Percentiles rank a stretch among this genome's conserved stretches.
phyloP scores from a whole-genome alignment of 2,329 filamentous ascomycete genomes.

The Mollisia scopiformis region DNA sequence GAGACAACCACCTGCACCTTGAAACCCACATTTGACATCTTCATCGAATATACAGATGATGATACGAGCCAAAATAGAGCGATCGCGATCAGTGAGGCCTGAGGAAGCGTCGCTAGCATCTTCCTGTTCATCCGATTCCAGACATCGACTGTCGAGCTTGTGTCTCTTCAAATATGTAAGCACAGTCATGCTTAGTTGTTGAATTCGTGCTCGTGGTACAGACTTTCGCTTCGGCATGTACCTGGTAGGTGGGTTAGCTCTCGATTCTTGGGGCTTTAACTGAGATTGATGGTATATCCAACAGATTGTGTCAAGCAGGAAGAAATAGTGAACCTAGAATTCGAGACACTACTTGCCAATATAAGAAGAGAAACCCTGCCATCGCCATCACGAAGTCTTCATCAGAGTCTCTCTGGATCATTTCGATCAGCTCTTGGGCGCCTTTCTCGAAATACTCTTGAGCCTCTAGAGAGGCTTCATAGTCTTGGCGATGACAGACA shows the following conservation, averaged over 20 bases:
- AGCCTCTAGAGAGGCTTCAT: not conserved
- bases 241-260: too few relatives aligned
- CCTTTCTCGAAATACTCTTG: slow-evolving; percentile 6
- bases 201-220: not conserved
- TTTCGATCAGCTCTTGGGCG: not conserved
- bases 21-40: slow-evolving; percentile 14
- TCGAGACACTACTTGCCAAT: too few relatives aligned
- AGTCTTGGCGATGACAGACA: slow-evolving; percentile 4
- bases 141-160: slow-evolving; percentile 6
- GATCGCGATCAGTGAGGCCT: not conserved
- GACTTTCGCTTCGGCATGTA: slow-evolving; percentile 8
- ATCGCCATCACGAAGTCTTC: slow-evolving; percentile 3
- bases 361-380: slow-evolving; percentile 11
- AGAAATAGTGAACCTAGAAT: too few relatives aligned
- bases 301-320: too few relatives aligned
- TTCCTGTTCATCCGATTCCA: not conserved
- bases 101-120: not conserved
- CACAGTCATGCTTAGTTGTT: slow-evolving; percentile 8
- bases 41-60: slow-evolving; percentile 14
- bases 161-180: slow-evolving; percentile 4
- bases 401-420: not conserved
- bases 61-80: slow-evolving; percentile 5
- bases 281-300: too few relatives aligned
- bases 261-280: too few relatives aligned
- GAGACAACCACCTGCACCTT: slow-evolving; percentile 8